Evolutionary conservation across 441 rosid genomes (phyloP).

Genomic region (Gossypium trilobum): DNA sequence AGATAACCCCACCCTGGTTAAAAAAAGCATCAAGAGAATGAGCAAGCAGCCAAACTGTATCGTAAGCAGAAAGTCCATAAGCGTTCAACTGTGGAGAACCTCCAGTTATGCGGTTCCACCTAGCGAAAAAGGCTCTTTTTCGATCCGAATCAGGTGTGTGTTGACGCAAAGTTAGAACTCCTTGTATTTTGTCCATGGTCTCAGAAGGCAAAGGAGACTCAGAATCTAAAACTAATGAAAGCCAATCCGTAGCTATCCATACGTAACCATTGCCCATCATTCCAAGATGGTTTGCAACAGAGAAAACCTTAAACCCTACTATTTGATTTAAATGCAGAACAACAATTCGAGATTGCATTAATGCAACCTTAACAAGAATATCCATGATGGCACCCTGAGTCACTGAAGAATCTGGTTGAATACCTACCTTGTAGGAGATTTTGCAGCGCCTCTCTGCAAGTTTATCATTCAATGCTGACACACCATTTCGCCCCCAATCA

Average conservation of each 20-base stretch:
- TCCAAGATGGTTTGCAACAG: slow-evolving; percentile 55
- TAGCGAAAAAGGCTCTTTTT: slow-evolving; percentile 43
- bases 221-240: slow-evolving; percentile 55
- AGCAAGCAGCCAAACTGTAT: slow-evolving; percentile 77
- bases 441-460: slow-evolving; percentile 55
- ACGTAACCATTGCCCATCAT: slow-evolving; percentile 88
- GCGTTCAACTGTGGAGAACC: slow-evolving; percentile 57
- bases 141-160: slow-evolving; percentile 56
- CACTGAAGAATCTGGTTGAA: slow-evolving; percentile 33
- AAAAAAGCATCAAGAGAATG: slow-evolving; percentile 64
- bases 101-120: slow-evolving; percentile 47
- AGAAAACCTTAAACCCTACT: slow-evolving; percentile 45
- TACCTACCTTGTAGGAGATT: slow-evolving; percentile 62
- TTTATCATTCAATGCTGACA: slow-evolving; percentile 58
- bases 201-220: slow-evolving; percentile 46
- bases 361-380: slow-evolving; percentile 57
- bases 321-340: slow-evolving; percentile 51
- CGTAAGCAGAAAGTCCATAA: slow-evolving; percentile 76
- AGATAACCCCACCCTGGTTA: slow-evolving; percentile 53
- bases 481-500: slow-evolving; percentile 73
- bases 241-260: slow-evolving; percentile 92
- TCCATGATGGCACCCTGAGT: slow-evolving; percentile 45
- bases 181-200: slow-evolving; percentile 60
- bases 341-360: slow-evolving; percentile 68
- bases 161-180: slow-evolving; percentile 65